Evolutionary conservation across 2,329 filamentous ascomycete species (phyloP), one percentile per base, ranked within the genome.

Genomic region (Myotisia sp.): DNA sequence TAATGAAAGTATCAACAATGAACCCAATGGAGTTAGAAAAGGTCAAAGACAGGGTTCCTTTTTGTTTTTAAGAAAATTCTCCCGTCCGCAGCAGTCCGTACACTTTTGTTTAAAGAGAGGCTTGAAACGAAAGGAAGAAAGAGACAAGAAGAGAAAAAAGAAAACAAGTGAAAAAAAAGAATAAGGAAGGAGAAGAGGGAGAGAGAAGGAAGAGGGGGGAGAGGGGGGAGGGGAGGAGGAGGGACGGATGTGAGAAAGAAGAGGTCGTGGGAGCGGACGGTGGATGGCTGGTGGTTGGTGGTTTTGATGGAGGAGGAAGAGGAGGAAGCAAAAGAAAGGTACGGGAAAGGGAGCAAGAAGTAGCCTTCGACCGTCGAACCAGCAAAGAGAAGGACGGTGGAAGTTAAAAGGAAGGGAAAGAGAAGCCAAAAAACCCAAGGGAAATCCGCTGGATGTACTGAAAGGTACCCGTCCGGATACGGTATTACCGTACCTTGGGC

Each of bases 301-400:
- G n/a, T n/a, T n/a, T n/a, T n/a, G n/a, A n/a, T n/a, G n/a, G 27
- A 37, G 23, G 42, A 37, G 38, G 41, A 37, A 37, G 42, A 31
- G 10, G 29, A 14, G 24, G 27, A n/a, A 13, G 27, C 12, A 29
- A n/a, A 12, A 30, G 28, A 10, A 18, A 7, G 7, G 16, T 10
- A 18, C 9, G 16, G 28, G 12, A 29, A 29, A 16, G n/a, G n/a
- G 14, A 29, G 16, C 12, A 10, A n/a, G 18, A 24, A 13, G 30
- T 9, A 22, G 18, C 13, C 9, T 16, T 13, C n/a, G 31, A 9
- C 6, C 9, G 22, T 10, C 12, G 6, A 16, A n/a, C n/a, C 22
- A 22, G 22, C 9, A 26, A 14, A 33, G 26, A 16, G 24, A 27
- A 16, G 27, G 31, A 33, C 14, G 13, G 16, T 21, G 17, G 23